Percentiles rank a stretch among this genome's conserved stretches.
Conservation (phyloP, 2,329 filamentous ascomycete genomes). For the Eutypella sp. region DNA sequence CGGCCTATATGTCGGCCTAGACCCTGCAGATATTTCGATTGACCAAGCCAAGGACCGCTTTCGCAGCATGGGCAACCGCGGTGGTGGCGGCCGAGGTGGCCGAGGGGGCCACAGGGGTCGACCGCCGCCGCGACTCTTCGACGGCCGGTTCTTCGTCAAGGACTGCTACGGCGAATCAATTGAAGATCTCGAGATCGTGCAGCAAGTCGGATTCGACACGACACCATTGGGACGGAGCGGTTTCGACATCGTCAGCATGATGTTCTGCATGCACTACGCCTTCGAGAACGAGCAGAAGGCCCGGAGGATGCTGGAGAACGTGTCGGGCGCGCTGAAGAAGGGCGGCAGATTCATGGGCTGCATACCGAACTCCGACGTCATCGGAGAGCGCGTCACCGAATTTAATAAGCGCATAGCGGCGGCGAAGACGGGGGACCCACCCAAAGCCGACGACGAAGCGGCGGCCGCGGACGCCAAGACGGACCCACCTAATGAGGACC, state of each 20-base stretch:
- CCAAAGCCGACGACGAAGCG: conserved; percentile 21
- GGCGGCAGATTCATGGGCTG: conserved; percentile 91
- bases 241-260: conserved; percentile 96
- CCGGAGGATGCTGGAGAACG: conserved; percentile 87
- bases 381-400: conserved; percentile 70
- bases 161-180: conserved; percentile 88
- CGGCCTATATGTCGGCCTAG: conserved; percentile 89
- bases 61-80: conserved; percentile 60
- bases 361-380: conserved; percentile 94
- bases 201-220: conserved; percentile 80
- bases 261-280: conserved; percentile 99
- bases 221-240: conserved; percentile 70
- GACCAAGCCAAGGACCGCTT: conserved; percentile 86
- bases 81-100: conserved; percentile 45
- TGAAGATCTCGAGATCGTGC: conserved; percentile 74
- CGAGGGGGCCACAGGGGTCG: conserved; percentile 42
- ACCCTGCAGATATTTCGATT: conserved; percentile 89
- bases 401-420: conserved; percentile 59
- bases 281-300: conserved; percentile 91
- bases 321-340: conserved; percentile 84
- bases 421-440: conserved; percentile 31
- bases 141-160: conserved; percentile 83
- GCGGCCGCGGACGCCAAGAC: conserved; percentile 3
- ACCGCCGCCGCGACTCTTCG: conserved; percentile 59
- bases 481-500: conserved; percentile 23